Base-by-base conservation (phyloP, 495 filamentous ascomycete genomes). In the Penicillium malachiteum region DNA sequence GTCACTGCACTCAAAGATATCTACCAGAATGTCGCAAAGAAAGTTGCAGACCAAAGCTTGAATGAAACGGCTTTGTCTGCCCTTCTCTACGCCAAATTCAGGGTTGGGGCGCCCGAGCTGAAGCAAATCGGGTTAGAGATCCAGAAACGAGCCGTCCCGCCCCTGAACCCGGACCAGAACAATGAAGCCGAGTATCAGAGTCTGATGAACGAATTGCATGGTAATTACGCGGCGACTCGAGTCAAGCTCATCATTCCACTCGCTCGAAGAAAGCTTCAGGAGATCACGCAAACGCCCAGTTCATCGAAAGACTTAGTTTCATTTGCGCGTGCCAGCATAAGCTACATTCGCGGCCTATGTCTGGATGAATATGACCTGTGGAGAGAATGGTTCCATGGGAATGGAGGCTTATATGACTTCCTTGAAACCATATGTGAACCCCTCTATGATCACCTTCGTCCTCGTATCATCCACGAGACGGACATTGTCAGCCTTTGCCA, bases 51-150 rank as follows among this genome's bases (percentile, higher is more conserved):
- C 57, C 79, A 82, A 42, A 84, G 88, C 49, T 75, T 90, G 46
- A 92, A 88, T 50, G 88, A 91, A 59, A 88, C 87, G 3, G 87
- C 89, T 0, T 80, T 89, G 72, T 90, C 89, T 21, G 84, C 87
- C 16, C 73, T 91, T 7, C 71, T 91, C 2, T 91, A 91, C 66
- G 89, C 88, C 18, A 91, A 91, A 58, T 92, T 90, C 44, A 78
- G 85, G 37, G 83, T 88, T 47, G 82, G 79, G 43, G 87, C 87
- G 9, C 78, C 84, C 7, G 82, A 88, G 52, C 67, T 88, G 41
- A 87, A 87, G 57, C 75, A 81, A 49, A 79, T 88, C 44, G 86
- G 85, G 1, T 67, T 84, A 34, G 85, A 88, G 57, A 86, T 90
- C 18, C 82, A 87, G 55, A 87, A 87, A 67, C 73, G 85, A 67